These are phyloP conservation scores for Phaffomyces opuntiae DNA, from an alignment of 805 yeast species.

Conservation along the genomic window DNA sequence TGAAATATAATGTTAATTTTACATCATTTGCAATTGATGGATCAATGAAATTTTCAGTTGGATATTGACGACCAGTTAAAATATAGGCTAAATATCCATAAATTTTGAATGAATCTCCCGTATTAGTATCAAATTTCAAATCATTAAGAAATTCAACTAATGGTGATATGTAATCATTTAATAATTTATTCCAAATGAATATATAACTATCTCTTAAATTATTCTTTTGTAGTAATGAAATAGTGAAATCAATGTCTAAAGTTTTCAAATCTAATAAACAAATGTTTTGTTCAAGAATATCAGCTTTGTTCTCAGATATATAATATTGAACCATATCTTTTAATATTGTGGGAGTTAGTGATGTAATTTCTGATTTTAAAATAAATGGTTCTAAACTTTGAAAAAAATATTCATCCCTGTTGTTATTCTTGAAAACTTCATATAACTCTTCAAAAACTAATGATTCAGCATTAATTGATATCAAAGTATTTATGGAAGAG, in stretches of 20 bases:
- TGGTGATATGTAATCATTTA: conserved; percentile 70
- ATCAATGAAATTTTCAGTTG: conserved; percentile 49
- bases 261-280: conserved; percentile 60
- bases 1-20: conserved; percentile 45
- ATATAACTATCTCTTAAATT: conserved; percentile 55
- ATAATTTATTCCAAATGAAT: conserved; percentile 64
- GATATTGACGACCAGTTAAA: conserved; percentile 75
- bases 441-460: conserved; percentile 37
- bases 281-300: conserved; percentile 55
- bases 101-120: conserved; percentile 26
- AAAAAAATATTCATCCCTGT: conserved; percentile 37
- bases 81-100: conserved; percentile 61
- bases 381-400: conserved; percentile 46
- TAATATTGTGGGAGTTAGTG: conserved; percentile 57
- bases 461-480: conserved; percentile 29
- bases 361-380: conserved; percentile 34
- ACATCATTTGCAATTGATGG: conserved; percentile 30
- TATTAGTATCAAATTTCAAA: conserved; percentile 12
- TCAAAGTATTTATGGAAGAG: conserved; percentile 34
- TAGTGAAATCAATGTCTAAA: conserved; percentile 73
- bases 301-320: conserved; percentile 33
- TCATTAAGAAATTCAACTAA: conserved; percentile 47
- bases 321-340: conserved; percentile 53
- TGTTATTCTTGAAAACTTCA: conserved; percentile 31
- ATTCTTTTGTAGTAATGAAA: conserved; percentile 50